Conservation (phyloP, 2,329 filamentous ascomycete genomes). For the Microcyclospora tardicrescens region DNA sequence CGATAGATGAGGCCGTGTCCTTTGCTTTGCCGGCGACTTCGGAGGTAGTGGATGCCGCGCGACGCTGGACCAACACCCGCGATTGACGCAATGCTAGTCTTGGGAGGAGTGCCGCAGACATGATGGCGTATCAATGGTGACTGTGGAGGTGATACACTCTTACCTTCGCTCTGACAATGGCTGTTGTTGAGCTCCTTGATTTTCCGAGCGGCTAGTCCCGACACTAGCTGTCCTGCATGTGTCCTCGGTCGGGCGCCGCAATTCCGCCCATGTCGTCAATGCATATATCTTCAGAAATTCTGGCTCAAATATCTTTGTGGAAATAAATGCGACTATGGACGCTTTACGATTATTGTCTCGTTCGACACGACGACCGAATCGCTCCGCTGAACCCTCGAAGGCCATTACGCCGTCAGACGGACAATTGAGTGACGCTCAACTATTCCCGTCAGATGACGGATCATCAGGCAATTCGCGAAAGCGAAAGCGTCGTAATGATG, state of each 20-base stretch:
- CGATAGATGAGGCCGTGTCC: constrained; percentile 28
- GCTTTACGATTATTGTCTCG: constrained; percentile 61
- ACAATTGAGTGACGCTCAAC: constrained; percentile 52
- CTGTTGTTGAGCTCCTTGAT: constrained; percentile 5
- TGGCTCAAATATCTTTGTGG: background rate
- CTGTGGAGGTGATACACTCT: constrained; percentile 2
- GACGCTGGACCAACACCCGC: constrained; percentile 30
- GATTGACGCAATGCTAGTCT: constrained; percentile 33
- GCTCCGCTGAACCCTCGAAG: constrained; percentile 19
- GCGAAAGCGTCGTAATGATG: constrained; percentile 13
- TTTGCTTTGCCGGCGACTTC: constrained; percentile 33
- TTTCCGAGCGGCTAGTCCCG: constrained; percentile 2
- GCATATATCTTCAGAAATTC: background rate
- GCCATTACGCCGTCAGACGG: constrained; percentile 51
- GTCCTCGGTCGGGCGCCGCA: background rate
- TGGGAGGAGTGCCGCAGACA: constrained; percentile 36
- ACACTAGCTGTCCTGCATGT: background rate
- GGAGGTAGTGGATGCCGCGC: constrained; percentile 38
- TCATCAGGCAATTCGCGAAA: constrained; percentile 29
- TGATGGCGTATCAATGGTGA: constrained; percentile 12
- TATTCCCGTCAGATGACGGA: constrained; percentile 35
- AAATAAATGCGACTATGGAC: constrained; percentile 41
- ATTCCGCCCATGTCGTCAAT: too few relatives aligned
- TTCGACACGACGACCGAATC: constrained; percentile 46
- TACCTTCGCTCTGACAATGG: constrained; percentile 6